Evolutionary conservation across 805 yeast genomes (phyloP), one percentile per base, ranked within the genome.

Genomic region (Ogataea pini): DNA sequence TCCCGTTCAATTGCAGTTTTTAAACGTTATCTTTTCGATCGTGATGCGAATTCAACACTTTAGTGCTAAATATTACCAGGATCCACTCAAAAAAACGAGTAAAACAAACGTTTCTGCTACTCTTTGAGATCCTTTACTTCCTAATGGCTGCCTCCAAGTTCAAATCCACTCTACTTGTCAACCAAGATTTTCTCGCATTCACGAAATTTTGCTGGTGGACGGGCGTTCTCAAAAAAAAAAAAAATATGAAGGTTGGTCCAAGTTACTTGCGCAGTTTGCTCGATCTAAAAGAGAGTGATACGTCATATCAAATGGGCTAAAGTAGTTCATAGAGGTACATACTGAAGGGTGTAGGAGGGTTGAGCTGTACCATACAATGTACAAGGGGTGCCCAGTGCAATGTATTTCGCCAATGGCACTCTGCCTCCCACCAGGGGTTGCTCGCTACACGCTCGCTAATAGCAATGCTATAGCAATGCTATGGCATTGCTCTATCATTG

Each of bases 161-260:
- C 29, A 36, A 22, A 36, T 20, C 18, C 29, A 22, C 27, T 36
- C 29, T 22, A 20, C 27, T 36, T 36, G 40, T 36, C 40, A 34
- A 34, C 37, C 29, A 22, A 36, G 29, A 20, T 36, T 36, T 36
- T 36, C 40, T 36, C 40, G 40, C 40, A 36, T 36, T 22, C 40
- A 36, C 19, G 40, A 36, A 36, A 13, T 22, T 36, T 36, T 36
- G 29, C 40, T 36, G 40, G 40, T 36, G 40, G 29, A 36, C 40
- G 40, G 40, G 29, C 18, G 40, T 36, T 19, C 13, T 18, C 38
- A 14, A 34, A 34, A 34, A 10, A n/a, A n/a, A 22, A 22, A 22
- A 22, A 22, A 22, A 22, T 6, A 6, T 17, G 5, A 25, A 20
- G 24, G n/a, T 7, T 34, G 37, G 37, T 19, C n/a, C 20, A 34